Percentiles rank a stretch among this genome's conserved stretches.
Conservation (phyloP, 2,329 filamentous ascomycete species). For the Bimuria novae-zelandiae region DNA sequence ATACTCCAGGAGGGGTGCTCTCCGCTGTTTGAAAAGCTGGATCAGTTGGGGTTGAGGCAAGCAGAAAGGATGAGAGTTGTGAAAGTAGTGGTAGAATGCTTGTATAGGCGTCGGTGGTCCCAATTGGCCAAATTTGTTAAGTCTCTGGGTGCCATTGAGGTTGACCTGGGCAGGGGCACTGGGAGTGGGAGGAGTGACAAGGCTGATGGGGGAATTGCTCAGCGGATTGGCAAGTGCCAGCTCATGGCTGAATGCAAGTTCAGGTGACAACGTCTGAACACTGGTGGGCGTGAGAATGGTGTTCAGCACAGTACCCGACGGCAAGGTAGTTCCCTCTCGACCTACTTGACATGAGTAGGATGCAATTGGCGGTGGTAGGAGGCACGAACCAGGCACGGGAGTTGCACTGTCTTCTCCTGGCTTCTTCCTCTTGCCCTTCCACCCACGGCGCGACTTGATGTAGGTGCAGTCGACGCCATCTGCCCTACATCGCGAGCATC, state of each 20-base stretch:
- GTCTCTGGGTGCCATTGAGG: slow-evolving; percentile 37
- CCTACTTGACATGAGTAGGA: slow-evolving; percentile 17
- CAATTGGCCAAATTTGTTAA: slow-evolving; percentile 34
- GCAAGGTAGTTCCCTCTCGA: slow-evolving; percentile 13
- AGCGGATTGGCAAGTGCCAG: slow-evolving; percentile 28
- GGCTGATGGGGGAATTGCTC: slow-evolving; percentile 24
- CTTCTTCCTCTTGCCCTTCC: slow-evolving; percentile 51
- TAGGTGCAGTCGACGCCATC: slow-evolving; percentile 56
- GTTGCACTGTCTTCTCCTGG: slow-evolving; percentile 35
- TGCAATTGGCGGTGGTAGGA: not conserved
- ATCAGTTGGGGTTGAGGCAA: slow-evolving; percentile 52
- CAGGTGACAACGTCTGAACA: slow-evolving; percentile 36
- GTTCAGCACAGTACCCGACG: slow-evolving; percentile 17
- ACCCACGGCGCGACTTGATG: slow-evolving; percentile 57
- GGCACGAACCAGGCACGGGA: slow-evolving; percentile 25
- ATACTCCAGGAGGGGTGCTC: slow-evolving; percentile 52
- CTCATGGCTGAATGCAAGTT: slow-evolving; percentile 36
- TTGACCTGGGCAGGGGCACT: slow-evolving; percentile 36
- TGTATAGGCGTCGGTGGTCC: slow-evolving; percentile 37
- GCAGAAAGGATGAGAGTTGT: slow-evolving; percentile 60
- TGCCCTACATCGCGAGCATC: slow-evolving; percentile 54
- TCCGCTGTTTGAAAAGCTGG: slow-evolving; percentile 47
- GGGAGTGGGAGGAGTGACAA: slow-evolving; percentile 24
- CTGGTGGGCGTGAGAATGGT: slow-evolving; percentile 21
- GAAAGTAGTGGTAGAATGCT: slow-evolving; percentile 56